Evolutionary conservation across 805 yeast genomes (phyloP), one percentile per base, ranked within the genome.

Genomic region (Nakazawaea ishiwadae): DNA sequence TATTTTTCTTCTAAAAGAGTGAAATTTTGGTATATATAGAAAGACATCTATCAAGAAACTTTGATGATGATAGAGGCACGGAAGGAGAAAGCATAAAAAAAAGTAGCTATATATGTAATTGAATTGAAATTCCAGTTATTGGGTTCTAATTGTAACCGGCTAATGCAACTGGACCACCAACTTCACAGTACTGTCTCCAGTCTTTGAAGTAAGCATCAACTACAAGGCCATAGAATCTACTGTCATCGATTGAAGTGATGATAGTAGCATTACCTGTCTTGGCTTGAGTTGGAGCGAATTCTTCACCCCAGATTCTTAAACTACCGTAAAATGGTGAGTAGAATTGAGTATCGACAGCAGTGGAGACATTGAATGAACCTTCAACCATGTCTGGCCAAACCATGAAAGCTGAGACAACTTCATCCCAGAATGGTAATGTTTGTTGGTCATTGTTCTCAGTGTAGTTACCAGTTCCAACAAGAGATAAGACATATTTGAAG

Each of bases 351-450:
- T 65, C 71, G 37, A 66, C 67, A 11, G 68, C 63, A 38, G 55
- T 57, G 27, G 52, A 44, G 37, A 61, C 59, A 21, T 62, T 55
- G 16, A 57, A 53, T 20, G 65, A 51, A 34, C 52, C 55, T 11
- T 48, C 35, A 14, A 65, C 48, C 38, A 66, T 33, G 7, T 65
- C 69, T 32, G 71, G 71, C 51, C 43, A 55, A 4, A 61, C 55
- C 58, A 66, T 55, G 50, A 55, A 58, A 5, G 63, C 64, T 35
- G 63, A 49, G 24, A 65, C 71, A 44, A 63, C 70, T 37, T 62
- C 67, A 51, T 66, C 71, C 71, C 71, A 65, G 52, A 63, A 62
- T 49, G 71, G 71, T 31, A 68, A 52, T n/a, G 61, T 57, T 42
- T 59, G 54, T 46, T 60, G 62, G 16, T 58, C 60, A 44, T 52